Conservation (phyloP, 176 grass and related monocot species). For the Stipa capillata region DNA sequence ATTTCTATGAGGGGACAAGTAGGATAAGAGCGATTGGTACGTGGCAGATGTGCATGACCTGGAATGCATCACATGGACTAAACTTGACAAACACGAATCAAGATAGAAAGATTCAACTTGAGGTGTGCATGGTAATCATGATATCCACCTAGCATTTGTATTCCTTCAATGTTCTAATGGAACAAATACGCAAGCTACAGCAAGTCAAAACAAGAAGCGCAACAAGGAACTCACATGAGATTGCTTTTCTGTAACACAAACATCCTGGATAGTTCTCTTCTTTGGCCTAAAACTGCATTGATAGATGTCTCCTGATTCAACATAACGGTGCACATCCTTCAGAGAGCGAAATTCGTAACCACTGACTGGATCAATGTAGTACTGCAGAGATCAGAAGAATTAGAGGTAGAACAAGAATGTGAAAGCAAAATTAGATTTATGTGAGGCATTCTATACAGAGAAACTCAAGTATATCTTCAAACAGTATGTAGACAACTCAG, state of each 20-base stretch:
- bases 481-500: not conserved
- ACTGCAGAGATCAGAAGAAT: constrained; percentile 40
- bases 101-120: not conserved
- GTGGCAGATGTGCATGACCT: not conserved
- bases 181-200: not conserved
- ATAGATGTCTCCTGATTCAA: constrained; percentile 47
- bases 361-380: constrained; percentile 64
- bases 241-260: constrained; percentile 27
- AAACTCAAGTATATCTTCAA: not conserved
- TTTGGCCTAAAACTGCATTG: constrained; percentile 36
- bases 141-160: not conserved
- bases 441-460: not conserved
- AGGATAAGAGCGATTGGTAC: not conserved
- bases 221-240: constrained; percentile 40
- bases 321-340: constrained; percentile 60
- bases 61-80: not conserved
- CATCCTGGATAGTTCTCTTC: constrained; percentile 28
- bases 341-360: constrained; percentile 72
- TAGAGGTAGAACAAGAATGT: not conserved
- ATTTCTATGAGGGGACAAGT: not conserved
- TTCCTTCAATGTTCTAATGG: not conserved
- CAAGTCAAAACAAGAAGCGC: not conserved
- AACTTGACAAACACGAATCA: not conserved
- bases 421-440: not conserved
- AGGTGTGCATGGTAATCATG: not conserved